A percentile compares a stretch with the other conserved stretches of the same genome.
Conservation (phyloP, 257 asterid genomes). For the Prunella vulgaris region DNA sequence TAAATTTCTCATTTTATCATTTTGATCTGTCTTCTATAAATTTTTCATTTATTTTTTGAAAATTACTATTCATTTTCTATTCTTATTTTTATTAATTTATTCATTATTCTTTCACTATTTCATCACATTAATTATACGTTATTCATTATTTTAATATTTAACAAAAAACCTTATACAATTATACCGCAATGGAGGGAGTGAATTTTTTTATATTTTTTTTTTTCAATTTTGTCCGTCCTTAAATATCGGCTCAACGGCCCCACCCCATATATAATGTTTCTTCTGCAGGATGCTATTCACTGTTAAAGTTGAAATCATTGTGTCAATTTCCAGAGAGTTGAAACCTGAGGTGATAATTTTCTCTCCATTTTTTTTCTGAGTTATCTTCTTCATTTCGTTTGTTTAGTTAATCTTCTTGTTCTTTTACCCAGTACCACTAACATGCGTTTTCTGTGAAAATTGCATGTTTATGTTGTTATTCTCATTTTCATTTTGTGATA, state of each 20-base stretch:
- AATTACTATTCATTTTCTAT: too few relatives aligned
- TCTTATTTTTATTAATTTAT: too few relatives aligned
- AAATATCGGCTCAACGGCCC: constrained; percentile 20
- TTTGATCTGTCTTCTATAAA: too few relatives aligned
- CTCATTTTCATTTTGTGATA: neutral
- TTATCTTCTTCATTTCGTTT: neutral
- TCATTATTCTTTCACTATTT: too few relatives aligned
- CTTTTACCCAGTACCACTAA: neutral
- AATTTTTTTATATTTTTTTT: too few relatives aligned
- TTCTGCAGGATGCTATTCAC: neutral
- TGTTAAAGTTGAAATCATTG: neutral
- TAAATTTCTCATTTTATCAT: too few relatives aligned
- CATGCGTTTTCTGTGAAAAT: neutral
- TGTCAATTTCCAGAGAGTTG: neutral
- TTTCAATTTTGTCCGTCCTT: too few relatives aligned
- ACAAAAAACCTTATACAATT: too few relatives aligned
- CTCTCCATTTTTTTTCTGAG: neutral
- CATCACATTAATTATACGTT: too few relatives aligned
- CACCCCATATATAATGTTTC: neutral
- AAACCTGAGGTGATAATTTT: constrained; percentile 13
- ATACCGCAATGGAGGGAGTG: too few relatives aligned
- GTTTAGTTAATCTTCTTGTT: neutral
- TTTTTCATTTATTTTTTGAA: too few relatives aligned
- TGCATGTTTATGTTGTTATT: neutral
- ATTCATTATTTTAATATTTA: too few relatives aligned